Conservation (phyloP, 371 early-diverging fungal genomes). For the Nematocida homosporus region DNA sequence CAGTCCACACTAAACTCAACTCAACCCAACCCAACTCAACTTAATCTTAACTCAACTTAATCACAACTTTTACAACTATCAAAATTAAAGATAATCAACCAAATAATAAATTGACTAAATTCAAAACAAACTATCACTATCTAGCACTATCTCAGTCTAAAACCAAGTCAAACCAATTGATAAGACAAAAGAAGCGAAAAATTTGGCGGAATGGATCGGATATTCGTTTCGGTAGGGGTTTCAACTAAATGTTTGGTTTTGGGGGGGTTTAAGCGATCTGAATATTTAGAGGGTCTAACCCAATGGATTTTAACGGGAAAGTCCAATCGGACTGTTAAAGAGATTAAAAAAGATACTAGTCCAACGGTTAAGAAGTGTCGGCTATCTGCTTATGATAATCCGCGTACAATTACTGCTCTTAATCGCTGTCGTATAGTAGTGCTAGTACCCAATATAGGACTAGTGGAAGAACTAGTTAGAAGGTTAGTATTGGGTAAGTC, state of each 20-base stretch:
- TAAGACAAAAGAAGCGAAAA: not conserved
- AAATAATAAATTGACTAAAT: not conserved
- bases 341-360: not conserved
- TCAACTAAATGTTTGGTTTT: constrained; percentile 26
- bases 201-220: too few species aligned
- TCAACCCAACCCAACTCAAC: too few species aligned
- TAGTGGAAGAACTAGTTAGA: constrained; percentile 23
- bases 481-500: not conserved
- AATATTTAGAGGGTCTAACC: constrained; percentile 12
- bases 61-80: too few species aligned
- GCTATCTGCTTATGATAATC: constrained; percentile 51
- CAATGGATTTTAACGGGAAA: constrained; percentile 5
- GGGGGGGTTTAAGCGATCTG: constrained; percentile 21
- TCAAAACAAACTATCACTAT: constrained; percentile 1
- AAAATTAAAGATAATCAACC: not conserved
- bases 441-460: constrained; percentile 30
- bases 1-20: too few species aligned
- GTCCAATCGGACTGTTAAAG: not conserved
- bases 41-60: too few species aligned
- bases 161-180: not conserved
- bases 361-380: constrained; percentile 2
- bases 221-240: too few species aligned
- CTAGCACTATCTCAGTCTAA: too few species aligned
- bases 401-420: constrained; percentile 22
- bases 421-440: constrained; percentile 36